Conservation (phyloP, 495 filamentous ascomycete genomes). For the Penicillium pancosmium region DNA sequence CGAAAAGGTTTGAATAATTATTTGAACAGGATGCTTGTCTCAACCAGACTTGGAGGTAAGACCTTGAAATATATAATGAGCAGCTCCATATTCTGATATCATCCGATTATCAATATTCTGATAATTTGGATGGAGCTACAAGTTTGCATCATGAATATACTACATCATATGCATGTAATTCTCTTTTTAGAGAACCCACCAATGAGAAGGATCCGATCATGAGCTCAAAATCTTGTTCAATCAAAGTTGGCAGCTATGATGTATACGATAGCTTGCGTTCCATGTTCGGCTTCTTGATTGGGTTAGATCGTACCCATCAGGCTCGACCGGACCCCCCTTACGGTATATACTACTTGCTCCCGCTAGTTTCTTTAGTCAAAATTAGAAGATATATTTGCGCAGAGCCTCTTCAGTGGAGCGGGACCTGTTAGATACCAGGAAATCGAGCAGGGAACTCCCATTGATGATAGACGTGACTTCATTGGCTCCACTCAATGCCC, state of each 20-base stretch:
- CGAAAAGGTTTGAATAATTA: no score
- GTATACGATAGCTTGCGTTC: background rate
- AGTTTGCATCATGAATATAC: conserved; percentile 37
- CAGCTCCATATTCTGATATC: background rate
- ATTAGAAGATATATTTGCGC: background rate
- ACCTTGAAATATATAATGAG: no score
- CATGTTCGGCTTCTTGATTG: no score
- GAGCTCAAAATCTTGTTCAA: background rate
- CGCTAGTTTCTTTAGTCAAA: background rate
- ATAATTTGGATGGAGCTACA: background rate
- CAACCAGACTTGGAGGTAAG: no score
- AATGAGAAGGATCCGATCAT: background rate
- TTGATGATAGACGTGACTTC: conserved; percentile 23
- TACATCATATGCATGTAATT: conserved; percentile 48
- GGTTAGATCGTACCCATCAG: no score
- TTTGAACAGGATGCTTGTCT: no score
- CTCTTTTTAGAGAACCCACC: background rate
- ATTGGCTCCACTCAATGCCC: conserved; percentile 29
- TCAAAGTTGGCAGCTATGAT: conserved; percentile 16
- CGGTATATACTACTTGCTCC: no score
- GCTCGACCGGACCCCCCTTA: no score
- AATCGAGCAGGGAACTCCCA: background rate
- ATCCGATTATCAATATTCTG: background rate
- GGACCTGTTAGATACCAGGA: background rate
- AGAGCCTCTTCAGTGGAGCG: background rate